Evolutionary conservation across 805 yeast species (phyloP), one percentile per base, ranked within the genome.

Genomic region (Pichia cephalocereana): DNA sequence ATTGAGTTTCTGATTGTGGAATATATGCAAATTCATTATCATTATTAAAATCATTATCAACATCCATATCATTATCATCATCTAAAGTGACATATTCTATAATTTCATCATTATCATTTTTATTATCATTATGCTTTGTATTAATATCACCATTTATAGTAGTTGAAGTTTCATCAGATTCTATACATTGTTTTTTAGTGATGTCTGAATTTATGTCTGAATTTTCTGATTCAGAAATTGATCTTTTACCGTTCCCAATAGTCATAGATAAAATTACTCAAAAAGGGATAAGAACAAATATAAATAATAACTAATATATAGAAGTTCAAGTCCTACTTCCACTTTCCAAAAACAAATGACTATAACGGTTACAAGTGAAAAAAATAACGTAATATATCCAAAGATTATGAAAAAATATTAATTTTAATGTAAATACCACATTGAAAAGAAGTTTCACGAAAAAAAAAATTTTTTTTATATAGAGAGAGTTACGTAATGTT

Each of bases 1-100:
- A 89, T 56, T 72, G 70, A 1, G 71, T 50, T 38, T 52, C 55
- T 11, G 51, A 47, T 37, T 50, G 50, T 30, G 53, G 52, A 30
- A 50, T 41, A 44, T 52, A 52, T 6, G 49, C 49, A 19, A 17
- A 15, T 32, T n/a, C 38, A 9, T 2, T 3, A 40, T 40, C 50
- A 5, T 27, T 17, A 15, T 43, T 44, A 14, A 30, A 12, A 38
- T 30, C 31, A 6, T 7, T 32, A 15, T 32, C 37, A 34, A 34
- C 8, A 34, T 34, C 17, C n/a, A 15, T 34, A 14, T 34, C 37
- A 14, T 15, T 34, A 34, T 34, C 37, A 34, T 14, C 37, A 14
- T 30, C 32, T 11, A 30, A 12, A 5, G 32, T 30, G 8, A 30
- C 14, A 30, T 8, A 30, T 8, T 30, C 32, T 30, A 30, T 12